phyloP scores from a whole-genome alignment of 129 eudicot species.

The Cynara cardunculus region DNA sequence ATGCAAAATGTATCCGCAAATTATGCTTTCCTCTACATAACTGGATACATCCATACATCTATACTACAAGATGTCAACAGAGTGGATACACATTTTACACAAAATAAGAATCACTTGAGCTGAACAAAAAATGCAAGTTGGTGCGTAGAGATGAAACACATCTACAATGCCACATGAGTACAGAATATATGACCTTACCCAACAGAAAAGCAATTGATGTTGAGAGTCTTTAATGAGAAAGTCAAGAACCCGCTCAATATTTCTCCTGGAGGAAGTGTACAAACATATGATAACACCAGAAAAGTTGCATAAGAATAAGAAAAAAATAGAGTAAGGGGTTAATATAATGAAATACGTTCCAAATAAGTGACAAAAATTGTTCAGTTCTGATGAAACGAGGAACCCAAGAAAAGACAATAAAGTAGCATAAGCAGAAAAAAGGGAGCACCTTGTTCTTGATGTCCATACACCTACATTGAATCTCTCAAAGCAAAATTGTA shows the following conservation, averaged over 20 bases:
- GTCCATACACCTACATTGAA: constrained; percentile 90
- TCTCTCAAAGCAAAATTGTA: constrained; percentile 78
- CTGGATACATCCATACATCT: neutral
- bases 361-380: neutral
- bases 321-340: neutral
- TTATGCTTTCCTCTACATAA: neutral
- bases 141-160: neutral
- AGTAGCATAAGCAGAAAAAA: neutral
- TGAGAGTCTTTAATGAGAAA: constrained; percentile 52
- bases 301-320: constrained; percentile 4
- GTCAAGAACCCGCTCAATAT: constrained; percentile 56
- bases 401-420: constrained; percentile 4
- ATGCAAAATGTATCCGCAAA: neutral
- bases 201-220: constrained; percentile 58
- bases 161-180: neutral
- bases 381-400: neutral
- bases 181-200: constrained; percentile 52
- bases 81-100: neutral
- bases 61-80: neutral
- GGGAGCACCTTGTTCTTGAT: constrained; percentile 66
- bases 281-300: constrained; percentile 11
- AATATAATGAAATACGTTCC: neutral
- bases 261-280: constrained; percentile 47
- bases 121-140: neutral
- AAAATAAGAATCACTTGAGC: neutral